Evolutionary conservation across 2,329 filamentous ascomycete species (phyloP), one percentile per base, ranked within the genome.

Genomic region (Graphilbum ipis-grandicollis): DNA sequence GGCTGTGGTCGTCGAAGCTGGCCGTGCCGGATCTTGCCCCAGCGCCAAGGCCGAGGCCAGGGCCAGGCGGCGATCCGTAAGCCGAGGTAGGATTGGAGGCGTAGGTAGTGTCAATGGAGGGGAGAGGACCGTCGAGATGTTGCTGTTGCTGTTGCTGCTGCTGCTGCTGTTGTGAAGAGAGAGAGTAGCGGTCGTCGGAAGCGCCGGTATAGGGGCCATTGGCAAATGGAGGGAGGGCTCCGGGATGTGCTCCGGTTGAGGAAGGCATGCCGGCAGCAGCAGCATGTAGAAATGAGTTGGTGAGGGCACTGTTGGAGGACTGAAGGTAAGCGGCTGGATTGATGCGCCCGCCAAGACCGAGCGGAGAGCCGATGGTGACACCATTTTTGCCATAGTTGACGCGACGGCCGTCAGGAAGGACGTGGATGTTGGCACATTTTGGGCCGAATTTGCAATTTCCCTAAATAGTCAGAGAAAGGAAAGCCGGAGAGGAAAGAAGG

Each of bases 361-460:
- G 55, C 55, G 54, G 65, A 52, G 33, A 33, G 36, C 62, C 74
- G 56, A 71, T 73, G 42, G 65, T 79, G 63, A 67, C 80, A 61
- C 71, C 71, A 50, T 72, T 72, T 53, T 75, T 75, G 49, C 71
- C 67, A 49, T 78, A 78, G 58, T 94, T 94, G 53, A 96, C 83
- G 53, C 88, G 75, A 49, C 84, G 77, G 41, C 90, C 90, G 57
- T 96, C 86, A 47, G 86, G 85, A 34, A 94, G 76, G 50, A 96
- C 80, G 58, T 98, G 90, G 46, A 92, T 83, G 52, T 96, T 83
- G 52, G 88, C 88, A 65, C 90, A 98, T 60, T 96, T 96, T 44
- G 84, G 81, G 43, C 90, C 90, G 56, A 96, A 98, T 58, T 96
- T 96, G 75, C 90, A 98, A 59, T 94, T 94, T 47, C 90, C 90